Base-by-base conservation (phyloP, 768 basidiomycete species). In the Suillus sp. region DNA sequence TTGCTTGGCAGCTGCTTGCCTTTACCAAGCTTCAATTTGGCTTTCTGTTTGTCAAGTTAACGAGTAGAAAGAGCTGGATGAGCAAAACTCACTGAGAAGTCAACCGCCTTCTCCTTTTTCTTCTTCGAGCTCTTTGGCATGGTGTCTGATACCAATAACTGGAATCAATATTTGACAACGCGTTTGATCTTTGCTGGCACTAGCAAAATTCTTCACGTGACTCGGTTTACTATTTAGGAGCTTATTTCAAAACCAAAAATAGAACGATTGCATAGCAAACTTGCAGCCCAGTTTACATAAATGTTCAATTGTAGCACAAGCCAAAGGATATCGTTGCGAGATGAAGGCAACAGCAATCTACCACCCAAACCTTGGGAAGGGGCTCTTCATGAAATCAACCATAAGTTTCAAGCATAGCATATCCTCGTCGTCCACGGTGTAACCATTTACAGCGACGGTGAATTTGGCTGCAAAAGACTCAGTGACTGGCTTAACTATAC, bases 1-100 rank as follows among this genome's bases (percentile, higher is more conserved):
- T 99, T 99, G 53, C 78, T 82, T 11, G 95, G 82, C 11, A 80
- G 73, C 69, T 90, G 86, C 75, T 96, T 99, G 50, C 93, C 95
- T 74, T 96, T 99, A 40, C 96, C 96, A 57, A 99, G 91, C 76
- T 97, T 99, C 42, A 97, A 83, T 75, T 92, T 98, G 30, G 93
- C 88, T 93, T 95, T 98, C 94, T 98, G 75, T 30, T 37, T 34
- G 62, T 45, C 34, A 16, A 63, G 18, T 53, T 20, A 32, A 27
- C 18, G 30, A 62, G 43, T 59, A 13, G 62, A 63, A 45, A 48
- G 50, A 11, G 48, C 57, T 38, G 27, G 7, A 25, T n/a, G 54
- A 16, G 47, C n/a, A 38, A 18, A 53, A 22, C 72, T 79, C 73
- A 92, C 94, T 32, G 87, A 83, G 68, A 98, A 97, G 74, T 98